Conservation (phyloP, 495 filamentous ascomycete species). For the Cladorrhinum samala region DNA sequence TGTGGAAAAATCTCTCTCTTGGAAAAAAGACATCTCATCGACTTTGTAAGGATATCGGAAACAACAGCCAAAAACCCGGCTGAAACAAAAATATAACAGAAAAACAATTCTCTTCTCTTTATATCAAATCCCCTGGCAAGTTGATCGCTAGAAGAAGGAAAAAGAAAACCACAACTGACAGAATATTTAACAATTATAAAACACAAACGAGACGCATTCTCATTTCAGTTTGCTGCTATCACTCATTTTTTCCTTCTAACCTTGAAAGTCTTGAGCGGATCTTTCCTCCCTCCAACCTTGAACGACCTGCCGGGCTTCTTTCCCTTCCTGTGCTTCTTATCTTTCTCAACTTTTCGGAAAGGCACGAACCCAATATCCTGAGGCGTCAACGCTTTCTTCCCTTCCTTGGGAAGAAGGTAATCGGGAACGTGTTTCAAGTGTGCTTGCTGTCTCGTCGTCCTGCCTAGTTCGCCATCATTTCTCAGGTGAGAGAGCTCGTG, state of each 20-base stretch:
- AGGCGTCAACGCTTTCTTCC: slow-evolving; percentile 57
- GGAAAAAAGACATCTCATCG: no score
- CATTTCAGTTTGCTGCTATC: no score
- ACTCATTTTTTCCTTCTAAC: slow-evolving; percentile 42
- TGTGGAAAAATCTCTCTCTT: no score
- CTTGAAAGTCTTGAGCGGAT: slow-evolving; percentile 91
- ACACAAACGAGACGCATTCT: no score
- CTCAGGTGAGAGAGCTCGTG: slow-evolving; percentile 77
- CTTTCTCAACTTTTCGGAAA: slow-evolving; percentile 59
- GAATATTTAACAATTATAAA: no score
- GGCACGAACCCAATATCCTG: slow-evolving; percentile 66
- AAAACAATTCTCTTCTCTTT: no score
- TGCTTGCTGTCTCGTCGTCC: slow-evolving; percentile 63
- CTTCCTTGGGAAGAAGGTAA: slow-evolving; percentile 81
- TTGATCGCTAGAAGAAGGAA: no score
- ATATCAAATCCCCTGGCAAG: no score
- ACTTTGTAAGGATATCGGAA: no score
- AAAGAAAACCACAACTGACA: no score
- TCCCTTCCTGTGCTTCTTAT: slow-evolving; percentile 69
- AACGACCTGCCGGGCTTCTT: slow-evolving; percentile 51
- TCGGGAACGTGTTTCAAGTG: slow-evolving; percentile 95
- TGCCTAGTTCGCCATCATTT: slow-evolving; percentile 82
- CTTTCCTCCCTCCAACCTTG: slow-evolving; percentile 49
- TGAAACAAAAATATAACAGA: no score
- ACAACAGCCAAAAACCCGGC: no score